These are phyloP conservation scores for Candida dubliniensis DNA, from an alignment of 1,139 yeast species.

Conservation along the genomic window DNA sequence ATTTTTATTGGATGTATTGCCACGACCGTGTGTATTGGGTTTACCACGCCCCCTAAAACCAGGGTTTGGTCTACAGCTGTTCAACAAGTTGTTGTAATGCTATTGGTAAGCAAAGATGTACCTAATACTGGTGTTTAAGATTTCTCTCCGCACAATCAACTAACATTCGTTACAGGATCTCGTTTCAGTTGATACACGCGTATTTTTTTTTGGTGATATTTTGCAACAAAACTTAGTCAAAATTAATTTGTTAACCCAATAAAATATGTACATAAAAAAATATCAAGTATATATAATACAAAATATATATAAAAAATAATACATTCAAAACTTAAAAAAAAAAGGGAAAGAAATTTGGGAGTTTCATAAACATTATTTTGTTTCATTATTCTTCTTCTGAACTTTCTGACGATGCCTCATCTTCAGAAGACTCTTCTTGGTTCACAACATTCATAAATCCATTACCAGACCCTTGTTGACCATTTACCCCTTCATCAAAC, in stretches of 20 bases:
- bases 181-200: neutral
- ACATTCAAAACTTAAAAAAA: neutral
- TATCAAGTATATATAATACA: slow-evolving; percentile 2
- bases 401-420: slow-evolving; percentile 51
- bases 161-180: too few relatives aligned
- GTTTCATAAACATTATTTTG: neutral
- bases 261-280: slow-evolving; percentile 1
- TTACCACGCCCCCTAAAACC: neutral
- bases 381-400: slow-evolving; percentile 60
- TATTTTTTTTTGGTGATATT: neutral
- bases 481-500: slow-evolving; percentile 53
- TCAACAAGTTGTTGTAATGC: too few relatives aligned
- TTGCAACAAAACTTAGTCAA: neutral
- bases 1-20: neutral
- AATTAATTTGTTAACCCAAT: neutral
- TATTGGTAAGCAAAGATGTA: too few relatives aligned
- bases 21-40: neutral
- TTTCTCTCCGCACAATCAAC: neutral
- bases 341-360: neutral
- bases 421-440: slow-evolving; percentile 48
- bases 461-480: slow-evolving; percentile 15
- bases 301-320: neutral
- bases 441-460: slow-evolving; percentile 30
- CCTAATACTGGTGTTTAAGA: too few relatives aligned
- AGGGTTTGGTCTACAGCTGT: too few relatives aligned